These are phyloP conservation scores for barrel medic (Medicago truncatula) DNA, from an alignment of 306 rosid species.

Conservation along the genomic window DNA sequence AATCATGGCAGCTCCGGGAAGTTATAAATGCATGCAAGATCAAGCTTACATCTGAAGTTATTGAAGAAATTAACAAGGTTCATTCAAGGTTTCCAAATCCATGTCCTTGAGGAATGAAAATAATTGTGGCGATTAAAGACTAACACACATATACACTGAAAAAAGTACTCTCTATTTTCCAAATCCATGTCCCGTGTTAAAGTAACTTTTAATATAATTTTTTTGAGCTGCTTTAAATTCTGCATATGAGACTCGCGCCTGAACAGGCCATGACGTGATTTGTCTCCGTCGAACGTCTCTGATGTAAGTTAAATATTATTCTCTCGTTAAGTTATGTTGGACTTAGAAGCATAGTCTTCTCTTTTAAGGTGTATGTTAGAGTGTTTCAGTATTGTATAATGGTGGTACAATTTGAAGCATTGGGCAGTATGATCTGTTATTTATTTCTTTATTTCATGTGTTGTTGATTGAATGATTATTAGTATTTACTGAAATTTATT, in stretches of 20 bases:
- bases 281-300: too few species aligned
- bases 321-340: not conserved
- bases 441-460: not conserved
- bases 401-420: not conserved
- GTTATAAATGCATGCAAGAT: conserved; percentile 64
- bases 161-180: not conserved
- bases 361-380: not conserved
- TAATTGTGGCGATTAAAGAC: not conserved
- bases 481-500: too few species aligned
- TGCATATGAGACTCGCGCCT: not conserved
- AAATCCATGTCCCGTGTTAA: not conserved
- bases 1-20: conserved; percentile 77
- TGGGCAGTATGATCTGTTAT: not conserved
- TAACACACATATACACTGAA: not conserved
- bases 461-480: not conserved
- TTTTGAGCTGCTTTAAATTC: not conserved
- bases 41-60: conserved; percentile 63
- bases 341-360: not conserved
- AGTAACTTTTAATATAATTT: not conserved
- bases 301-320: too few species aligned
- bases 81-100: conserved; percentile 84
- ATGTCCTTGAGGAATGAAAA: conserved; percentile 56
- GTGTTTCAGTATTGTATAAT: not conserved
- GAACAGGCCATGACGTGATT: not conserved
- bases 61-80: conserved; percentile 66